Base-by-base conservation (phyloP, 1,284 basidiomycete genomes). In the Apiotrichum akiyoshidainum region DNA sequence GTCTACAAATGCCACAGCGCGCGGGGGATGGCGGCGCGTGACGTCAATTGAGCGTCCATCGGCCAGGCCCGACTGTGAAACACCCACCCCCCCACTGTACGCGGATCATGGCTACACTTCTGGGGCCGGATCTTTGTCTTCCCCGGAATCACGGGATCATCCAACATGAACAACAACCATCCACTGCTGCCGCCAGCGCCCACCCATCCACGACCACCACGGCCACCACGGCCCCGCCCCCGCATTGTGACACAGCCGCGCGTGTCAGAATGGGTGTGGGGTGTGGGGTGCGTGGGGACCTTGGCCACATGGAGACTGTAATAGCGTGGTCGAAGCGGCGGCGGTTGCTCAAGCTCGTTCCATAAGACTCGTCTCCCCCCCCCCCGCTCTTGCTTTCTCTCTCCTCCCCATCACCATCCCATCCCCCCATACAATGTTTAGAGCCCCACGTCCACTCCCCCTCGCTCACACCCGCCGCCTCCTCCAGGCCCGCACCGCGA, bases 361-460 rank as follows among this genome's bases (percentile, higher is more conserved):
- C 48, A 8, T 40, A 12, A 17, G 21, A n/a, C n/a, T n/a, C 12
- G 10, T n/a, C 37, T 6, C 21, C 22, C 33, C 35, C n/a, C 35
- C 9, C 37, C 7, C 22, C 42, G 2, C 13, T 37, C 34, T 21
- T 49, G 14, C 22, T 41, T n/a, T 35, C 39, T n/a, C 46, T 45
- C 47, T 21, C 35, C 37, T 34, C 26, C 37, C 19, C 14, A 13
- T 11, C 37, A 37, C 37, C n/a, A 31, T 13, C 37, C 35, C 26
- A 31, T 31, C 26, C 26, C n/a, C 26, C 26, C 26, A 31, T 31
- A 50, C 40, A 45, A 62, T 62, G 60, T 52, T 62, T 44, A 53
- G 60, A 45, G 44, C 46, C 26, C 54, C 57, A 5, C 57, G 60
- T 17, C 35, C 37, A 14, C 45, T 52, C 19, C 35, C 33, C 40